Evolutionary conservation across 2,329 filamentous ascomycete species (phyloP).

Genomic region (Trichoderma afroharzianum): DNA sequence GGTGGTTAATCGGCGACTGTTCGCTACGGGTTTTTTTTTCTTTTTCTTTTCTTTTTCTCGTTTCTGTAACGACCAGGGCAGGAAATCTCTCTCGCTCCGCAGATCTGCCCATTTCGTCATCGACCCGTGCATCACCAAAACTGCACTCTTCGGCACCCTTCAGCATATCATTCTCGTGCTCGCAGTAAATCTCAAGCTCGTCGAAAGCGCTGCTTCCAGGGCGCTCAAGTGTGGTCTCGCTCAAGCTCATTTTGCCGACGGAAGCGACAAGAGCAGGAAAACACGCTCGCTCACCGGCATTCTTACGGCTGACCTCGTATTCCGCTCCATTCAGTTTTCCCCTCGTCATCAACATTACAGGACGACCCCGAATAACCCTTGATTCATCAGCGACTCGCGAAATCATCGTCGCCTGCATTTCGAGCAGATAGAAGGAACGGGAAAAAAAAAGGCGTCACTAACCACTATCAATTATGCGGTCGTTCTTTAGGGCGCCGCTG

Average conservation of each 20-base stretch:
- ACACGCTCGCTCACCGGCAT: conserved; percentile 5
- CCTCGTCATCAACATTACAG: neutral
- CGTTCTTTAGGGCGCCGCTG: conserved; percentile 42
- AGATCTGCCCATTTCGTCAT: conserved; percentile 15
- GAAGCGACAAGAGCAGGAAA: neutral
- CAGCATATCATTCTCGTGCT: neutral
- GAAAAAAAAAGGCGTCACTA: neutral
- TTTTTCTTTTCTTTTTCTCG: neutral
- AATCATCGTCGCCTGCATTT: neutral
- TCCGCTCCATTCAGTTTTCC: neutral
- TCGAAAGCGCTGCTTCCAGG: neutral
- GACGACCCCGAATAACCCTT: neutral
- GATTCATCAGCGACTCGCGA: neutral
- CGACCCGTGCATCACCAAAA: conserved; percentile 4
- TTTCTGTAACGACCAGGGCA: neutral
- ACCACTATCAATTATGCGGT: conserved; percentile 43
- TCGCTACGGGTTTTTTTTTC: neutral
- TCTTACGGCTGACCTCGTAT: conserved; percentile 12
- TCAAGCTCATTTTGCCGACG: neutral
- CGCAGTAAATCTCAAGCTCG: neutral
- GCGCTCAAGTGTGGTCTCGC: neutral
- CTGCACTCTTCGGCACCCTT: neutral
- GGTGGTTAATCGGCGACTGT: conserved; percentile 3
- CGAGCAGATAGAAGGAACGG: neutral
- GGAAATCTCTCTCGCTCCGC: conserved; percentile 6